Percentiles rank a stretch among this genome's conserved stretches.
phyloP scores from a whole-genome alignment of 495 filamentous ascomycete genomes.

The Penicillium pulvis region DNA sequence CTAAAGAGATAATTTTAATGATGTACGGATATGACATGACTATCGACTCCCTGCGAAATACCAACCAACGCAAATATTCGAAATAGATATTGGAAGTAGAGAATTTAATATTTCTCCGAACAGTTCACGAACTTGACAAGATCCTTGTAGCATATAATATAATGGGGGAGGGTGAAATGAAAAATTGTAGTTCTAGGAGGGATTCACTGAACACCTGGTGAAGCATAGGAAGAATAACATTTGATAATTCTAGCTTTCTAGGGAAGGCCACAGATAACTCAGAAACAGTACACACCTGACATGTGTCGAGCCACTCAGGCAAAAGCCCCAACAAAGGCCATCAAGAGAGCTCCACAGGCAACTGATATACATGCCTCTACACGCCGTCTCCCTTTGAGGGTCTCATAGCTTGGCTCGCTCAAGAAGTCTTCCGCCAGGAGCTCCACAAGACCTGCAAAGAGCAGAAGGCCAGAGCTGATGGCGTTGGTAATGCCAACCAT shows the following conservation, averaged over 20 bases:
- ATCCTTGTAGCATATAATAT: background rate
- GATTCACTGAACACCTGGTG: background rate
- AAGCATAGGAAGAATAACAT: background rate
- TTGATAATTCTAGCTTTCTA: background rate
- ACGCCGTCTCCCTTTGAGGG: slow-evolving; percentile 67
- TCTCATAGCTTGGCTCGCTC: slow-evolving; percentile 80
- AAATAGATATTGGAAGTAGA: slow-evolving; percentile 17
- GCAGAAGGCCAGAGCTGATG: slow-evolving; percentile 78
- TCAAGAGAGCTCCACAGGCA: slow-evolving; percentile 71
- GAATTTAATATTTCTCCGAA: slow-evolving; percentile 2
- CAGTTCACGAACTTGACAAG: background rate
- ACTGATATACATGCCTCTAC: slow-evolving; percentile 78
- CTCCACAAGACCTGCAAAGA: slow-evolving; percentile 92
- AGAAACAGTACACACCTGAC: background rate
- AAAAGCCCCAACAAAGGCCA: slow-evolving; percentile 90
- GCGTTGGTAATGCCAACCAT: slow-evolving; percentile 95
- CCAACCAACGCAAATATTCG: slow-evolving; percentile 9
- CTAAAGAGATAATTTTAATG: slow-evolving; percentile 29
- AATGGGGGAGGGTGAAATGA: background rate
- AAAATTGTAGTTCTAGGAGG: background rate
- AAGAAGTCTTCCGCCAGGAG: slow-evolving; percentile 93
- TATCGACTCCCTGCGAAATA: slow-evolving; percentile 12
- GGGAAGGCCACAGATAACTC: background rate
- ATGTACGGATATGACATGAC: slow-evolving; percentile 33
- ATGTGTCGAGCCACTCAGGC: slow-evolving; percentile 48